Percentiles rank a stretch among this genome's conserved stretches.
Conservation (phyloP, 768 basidiomycete genomes). For the Mycena venus region DNA sequence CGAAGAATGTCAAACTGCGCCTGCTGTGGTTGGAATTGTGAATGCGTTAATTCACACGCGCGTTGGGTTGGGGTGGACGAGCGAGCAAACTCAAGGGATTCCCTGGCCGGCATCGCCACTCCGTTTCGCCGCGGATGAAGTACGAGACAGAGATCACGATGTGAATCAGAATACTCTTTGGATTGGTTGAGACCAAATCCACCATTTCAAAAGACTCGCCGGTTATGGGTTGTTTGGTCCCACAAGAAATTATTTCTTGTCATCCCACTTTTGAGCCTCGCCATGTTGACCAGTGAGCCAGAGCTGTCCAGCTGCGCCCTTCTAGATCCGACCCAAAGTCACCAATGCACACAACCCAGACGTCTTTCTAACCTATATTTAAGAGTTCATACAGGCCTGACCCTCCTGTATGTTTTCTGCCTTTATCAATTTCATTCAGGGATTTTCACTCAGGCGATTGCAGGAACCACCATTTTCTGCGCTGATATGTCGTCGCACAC, state of each 20-base stretch:
- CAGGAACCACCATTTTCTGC: constrained; percentile 7
- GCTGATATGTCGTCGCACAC: neutral
- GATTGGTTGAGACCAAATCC: no score
- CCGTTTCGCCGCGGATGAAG: no score
- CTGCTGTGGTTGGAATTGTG: constrained; percentile 8
- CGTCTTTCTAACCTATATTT: neutral
- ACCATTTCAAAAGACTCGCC: neutral
- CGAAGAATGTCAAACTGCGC: constrained; percentile 1
- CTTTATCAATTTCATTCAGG: neutral
- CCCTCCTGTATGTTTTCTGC: neutral
- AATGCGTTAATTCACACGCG: constrained; percentile 24
- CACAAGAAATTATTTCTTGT: neutral
- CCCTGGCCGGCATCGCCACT: neutral
- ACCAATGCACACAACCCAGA: neutral
- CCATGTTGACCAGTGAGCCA: neutral
- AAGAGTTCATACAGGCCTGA: neutral
- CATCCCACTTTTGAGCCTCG: neutral
- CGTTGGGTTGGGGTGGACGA: constrained; percentile 2
- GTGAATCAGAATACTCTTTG: no score
- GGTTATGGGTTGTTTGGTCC: constrained; percentile 17
- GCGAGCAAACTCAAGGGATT: neutral
- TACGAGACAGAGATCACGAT: no score
- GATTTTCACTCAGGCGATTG: neutral
- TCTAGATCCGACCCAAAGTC: neutral
- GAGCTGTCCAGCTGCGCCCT: no score